Evolutionary conservation across 1,139 yeast genomes (phyloP), one percentile per base, ranked within the genome.

Genomic region (Yamadazyma blattariae): DNA sequence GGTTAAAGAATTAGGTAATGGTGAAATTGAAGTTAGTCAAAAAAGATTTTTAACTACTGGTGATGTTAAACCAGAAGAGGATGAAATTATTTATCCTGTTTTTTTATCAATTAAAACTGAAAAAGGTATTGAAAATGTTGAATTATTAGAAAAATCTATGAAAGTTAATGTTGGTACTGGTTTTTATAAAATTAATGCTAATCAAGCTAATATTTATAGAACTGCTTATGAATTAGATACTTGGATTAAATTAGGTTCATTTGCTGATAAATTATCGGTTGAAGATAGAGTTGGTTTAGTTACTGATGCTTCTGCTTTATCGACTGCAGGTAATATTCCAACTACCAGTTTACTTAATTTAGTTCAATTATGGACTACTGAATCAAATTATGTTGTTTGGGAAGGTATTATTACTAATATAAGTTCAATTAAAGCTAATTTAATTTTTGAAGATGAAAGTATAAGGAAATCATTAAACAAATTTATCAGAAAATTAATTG

Each of bases 271-370:
- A 46, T 71, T 87, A 46, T 73, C 90, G 7, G 87, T 82, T 34
- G 90, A 84, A 57, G 96, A 87, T 58, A 80, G 94, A 59, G 83
- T 85, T 38, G 95, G 95, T 37, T 75, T 87, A 47, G 86, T 87
- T 32, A 88, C 94, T 18, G 96, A 87, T 64, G 85, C 87, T 18
- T 80, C 76, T 35, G 76, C 90, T 8, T 72, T 86, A 47, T 76
- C 92, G 3, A 64, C 80, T 12, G 77, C 89, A 29, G 95, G 95
- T 13, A 80, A 77, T 55, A 77, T 82, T 41, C 68, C 81, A 37
- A 81, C 94, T 20, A 68, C 80, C 10, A 79, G 73, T 50, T 72
- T 85, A 51, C 73, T 86, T 45, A 70, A 72, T 44, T 74, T 86
- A 51, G 74, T 85, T 33, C 71, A 77, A 41, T 65, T 73, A 25